These are phyloP conservation scores for Orobanche coerulescens DNA, from an alignment of 257 asterid species.

Conservation along the genomic window DNA sequence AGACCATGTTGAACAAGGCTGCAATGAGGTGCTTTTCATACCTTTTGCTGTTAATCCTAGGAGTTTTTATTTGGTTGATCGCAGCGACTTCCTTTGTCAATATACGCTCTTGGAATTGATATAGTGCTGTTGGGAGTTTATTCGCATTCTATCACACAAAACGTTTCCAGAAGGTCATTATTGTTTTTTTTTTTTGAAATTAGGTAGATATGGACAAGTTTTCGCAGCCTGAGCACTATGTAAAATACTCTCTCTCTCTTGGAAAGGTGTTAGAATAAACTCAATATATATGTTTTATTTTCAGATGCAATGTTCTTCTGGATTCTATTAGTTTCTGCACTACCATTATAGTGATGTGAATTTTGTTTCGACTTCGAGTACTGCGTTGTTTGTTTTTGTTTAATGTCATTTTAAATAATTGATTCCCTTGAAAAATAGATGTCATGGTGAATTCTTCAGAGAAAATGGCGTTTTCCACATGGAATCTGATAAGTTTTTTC, in stretches of 20 bases:
- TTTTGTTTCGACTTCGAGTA: neutral
- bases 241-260: neutral
- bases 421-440: no score
- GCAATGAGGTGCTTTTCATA: conserved; percentile 40
- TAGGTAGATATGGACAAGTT: neutral
- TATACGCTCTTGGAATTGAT: neutral
- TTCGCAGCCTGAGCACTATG: neutral
- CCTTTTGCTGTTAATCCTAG: neutral
- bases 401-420: no score
- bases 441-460: no score
- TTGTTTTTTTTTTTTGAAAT: no score
- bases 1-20: conserved; percentile 38
- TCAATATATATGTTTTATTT: neutral
- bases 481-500: no score
- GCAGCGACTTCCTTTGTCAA: neutral
- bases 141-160: no score
- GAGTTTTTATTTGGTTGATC: neutral
- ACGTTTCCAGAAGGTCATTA: neutral
- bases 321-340: neutral
- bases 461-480: no score
- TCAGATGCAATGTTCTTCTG: neutral
- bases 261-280: neutral
- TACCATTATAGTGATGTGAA: neutral
- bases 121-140: neutral
- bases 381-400: no score